Evolutionary conservation across 208 protist species (phyloP).

Genomic region (Trypanosoma scelopori): DNA sequence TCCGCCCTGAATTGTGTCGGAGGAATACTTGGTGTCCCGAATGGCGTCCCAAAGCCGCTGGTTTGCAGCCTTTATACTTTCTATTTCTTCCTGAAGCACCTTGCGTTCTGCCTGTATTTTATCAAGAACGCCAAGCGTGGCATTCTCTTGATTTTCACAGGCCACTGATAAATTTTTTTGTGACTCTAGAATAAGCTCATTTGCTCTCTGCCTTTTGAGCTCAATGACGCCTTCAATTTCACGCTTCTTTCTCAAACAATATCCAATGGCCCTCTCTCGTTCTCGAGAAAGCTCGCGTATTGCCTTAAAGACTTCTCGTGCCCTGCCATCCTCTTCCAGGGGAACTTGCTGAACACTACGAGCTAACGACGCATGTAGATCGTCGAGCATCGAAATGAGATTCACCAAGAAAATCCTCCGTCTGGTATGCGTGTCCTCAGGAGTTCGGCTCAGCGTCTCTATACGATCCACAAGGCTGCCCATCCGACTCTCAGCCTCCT

Average conservation of each 20-base stretch:
- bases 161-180: slow-evolving; percentile 44
- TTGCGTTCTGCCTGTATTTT: slow-evolving; percentile 70
- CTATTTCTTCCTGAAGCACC: slow-evolving; percentile 57
- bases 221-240: slow-evolving; percentile 61
- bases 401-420: slow-evolving; percentile 64
- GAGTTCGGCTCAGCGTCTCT: slow-evolving; percentile 37
- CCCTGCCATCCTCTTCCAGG: slow-evolving; percentile 50
- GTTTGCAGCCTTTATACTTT: slow-evolving; percentile 62
- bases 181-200: slow-evolving; percentile 59
- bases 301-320: slow-evolving; percentile 67
- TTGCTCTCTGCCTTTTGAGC: slow-evolving; percentile 68
- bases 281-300: slow-evolving; percentile 79
- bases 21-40: slow-evolving; percentile 54
- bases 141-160: slow-evolving; percentile 47
- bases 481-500: slow-evolving; percentile 46
- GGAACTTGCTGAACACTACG: slow-evolving; percentile 52
- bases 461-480: slow-evolving; percentile 43
- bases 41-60: slow-evolving; percentile 45
- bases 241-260: slow-evolving; percentile 66
- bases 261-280: slow-evolving; percentile 56
- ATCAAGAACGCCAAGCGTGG: slow-evolving; percentile 45
- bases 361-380: slow-evolving; percentile 59
- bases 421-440: slow-evolving; percentile 36
- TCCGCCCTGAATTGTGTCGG: slow-evolving; percentile 30
- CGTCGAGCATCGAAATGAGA: slow-evolving; percentile 77